phyloP scores from a whole-genome alignment of 1,284 basidiomycete species.

The Anthracocystis panici-leucophaei region DNA sequence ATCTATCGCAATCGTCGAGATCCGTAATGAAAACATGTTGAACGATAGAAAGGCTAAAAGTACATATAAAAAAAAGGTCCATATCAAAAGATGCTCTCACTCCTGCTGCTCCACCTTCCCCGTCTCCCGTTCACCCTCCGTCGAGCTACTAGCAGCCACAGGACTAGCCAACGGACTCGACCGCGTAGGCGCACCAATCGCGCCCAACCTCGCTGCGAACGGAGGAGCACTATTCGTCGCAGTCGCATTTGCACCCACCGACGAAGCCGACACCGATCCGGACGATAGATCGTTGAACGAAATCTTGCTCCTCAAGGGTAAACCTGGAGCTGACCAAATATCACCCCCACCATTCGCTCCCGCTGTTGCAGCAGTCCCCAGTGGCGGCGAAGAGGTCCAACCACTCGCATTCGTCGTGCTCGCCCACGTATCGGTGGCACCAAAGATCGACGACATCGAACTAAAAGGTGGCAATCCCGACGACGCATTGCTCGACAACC shows the following conservation, averaged over 20 bases:
- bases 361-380: conserved; percentile 15
- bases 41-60: conserved; percentile 14
- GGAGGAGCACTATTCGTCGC: not conserved
- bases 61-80: conserved; percentile 9
- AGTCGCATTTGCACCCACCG: not conserved
- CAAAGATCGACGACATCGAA: conserved; percentile 40
- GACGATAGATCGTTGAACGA: conserved; percentile 27
- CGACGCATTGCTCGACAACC: conserved; percentile 5
- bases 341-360: conserved; percentile 12
- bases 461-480: conserved; percentile 24
- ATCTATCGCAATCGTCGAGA: not conserved
- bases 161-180: conserved; percentile 20
- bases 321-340: conserved; percentile 43
- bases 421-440: conserved; percentile 38
- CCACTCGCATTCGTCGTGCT: conserved; percentile 21
- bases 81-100: not conserved
- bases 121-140: not conserved
- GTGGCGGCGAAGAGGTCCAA: conserved; percentile 39
- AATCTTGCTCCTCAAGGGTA: conserved; percentile 26
- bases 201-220: conserved; percentile 26
- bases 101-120: not conserved
- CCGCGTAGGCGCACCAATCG: conserved; percentile 22
- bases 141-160: conserved; percentile 6
- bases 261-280: conserved; percentile 2
- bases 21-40: not conserved